Evolutionary conservation across 495 filamentous ascomycete species (phyloP), one percentile per base, ranked within the genome.

Genomic region (Hypomontagnella monticulosa): DNA sequence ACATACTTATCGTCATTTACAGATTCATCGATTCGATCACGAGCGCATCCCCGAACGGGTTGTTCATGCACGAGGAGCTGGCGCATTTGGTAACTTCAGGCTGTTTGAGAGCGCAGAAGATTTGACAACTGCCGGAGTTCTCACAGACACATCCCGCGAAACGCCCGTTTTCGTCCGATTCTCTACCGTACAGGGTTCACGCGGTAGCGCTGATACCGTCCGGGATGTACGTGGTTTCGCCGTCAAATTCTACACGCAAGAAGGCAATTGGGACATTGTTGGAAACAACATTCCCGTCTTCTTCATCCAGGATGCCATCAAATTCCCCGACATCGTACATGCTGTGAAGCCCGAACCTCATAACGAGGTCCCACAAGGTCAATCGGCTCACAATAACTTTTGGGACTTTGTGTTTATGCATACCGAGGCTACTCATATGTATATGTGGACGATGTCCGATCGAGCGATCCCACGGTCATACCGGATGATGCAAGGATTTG

Each of bases 401-500:
- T 88, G 84, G 84, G 85, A 88, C 71, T 85, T 88, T 62, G 75
- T 81, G 61, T 87, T 73, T 63, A 76, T 90, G 60, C 88, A 92
- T 69, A 70, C 85, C 1, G 92, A 96, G 74, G 81, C 90, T 1
- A 93, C 91, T 0, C 91, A 96, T 71, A 94, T 93, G 90, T 91
- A 88, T 60, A 85, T 90, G 76, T 93, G 91, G 91, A 80, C 88
- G 48, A 89, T 91, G 89, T 88, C 84, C 40, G 92, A 96, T 71
- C 85, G 91, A 10, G 86, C 81, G 30, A 94, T 94, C 53, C 93
- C 93, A 15, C 85, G 91, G 4, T 93, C 89, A 2, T 92, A 81
- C 69, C 88, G 90, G 9, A 95, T 94, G 91, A 94, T 96, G 90
- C 89, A 96, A 71, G 93, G 93, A 0, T 96, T 95, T 61, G 92